phyloP scores from a whole-genome alignment of 2,329 filamentous ascomycete species.

The Venturia effusa region DNA sequence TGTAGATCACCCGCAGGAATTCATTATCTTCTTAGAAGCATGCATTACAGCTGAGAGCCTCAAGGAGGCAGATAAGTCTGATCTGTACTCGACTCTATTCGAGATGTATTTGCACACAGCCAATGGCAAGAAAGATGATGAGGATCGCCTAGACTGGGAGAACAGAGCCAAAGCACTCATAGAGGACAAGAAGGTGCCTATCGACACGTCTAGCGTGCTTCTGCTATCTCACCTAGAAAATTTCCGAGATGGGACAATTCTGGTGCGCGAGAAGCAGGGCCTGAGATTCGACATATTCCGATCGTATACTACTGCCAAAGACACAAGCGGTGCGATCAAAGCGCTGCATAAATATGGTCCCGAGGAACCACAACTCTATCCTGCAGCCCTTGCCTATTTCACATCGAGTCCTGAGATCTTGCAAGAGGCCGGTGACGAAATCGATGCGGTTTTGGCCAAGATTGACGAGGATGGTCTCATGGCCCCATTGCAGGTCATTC shows the following conservation, averaged over 20 bases:
- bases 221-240: slow-evolving; percentile 84
- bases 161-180: slow-evolving; percentile 82
- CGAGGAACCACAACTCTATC: slow-evolving; percentile 83
- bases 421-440: slow-evolving; percentile 75
- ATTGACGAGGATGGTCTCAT: slow-evolving; percentile 88
- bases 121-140: slow-evolving; percentile 54
- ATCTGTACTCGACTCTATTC: slow-evolving; percentile 89
- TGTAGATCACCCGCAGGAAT: slow-evolving; percentile 85
- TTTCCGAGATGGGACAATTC: slow-evolving; percentile 79
- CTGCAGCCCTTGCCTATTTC: slow-evolving; percentile 86
- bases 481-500: slow-evolving; percentile 92
- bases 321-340: slow-evolving; percentile 82
- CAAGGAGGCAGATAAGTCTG: slow-evolving; percentile 64
- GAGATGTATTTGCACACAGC: slow-evolving; percentile 97
- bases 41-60: slow-evolving; percentile 63
- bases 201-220: slow-evolving; percentile 90
- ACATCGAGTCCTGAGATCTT: slow-evolving; percentile 74
- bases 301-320: slow-evolving; percentile 84
- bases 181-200: slow-evolving; percentile 64
- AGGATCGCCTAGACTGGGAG: slow-evolving; percentile 72
- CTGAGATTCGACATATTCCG: slow-evolving; percentile 92
- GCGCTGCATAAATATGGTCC: slow-evolving; percentile 86
- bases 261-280: slow-evolving; percentile 89
- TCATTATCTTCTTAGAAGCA: slow-evolving; percentile 85
- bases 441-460: slow-evolving; percentile 67